Conservation (phyloP, 495 filamentous ascomycete genomes). For the Zalerion maritima region DNA sequence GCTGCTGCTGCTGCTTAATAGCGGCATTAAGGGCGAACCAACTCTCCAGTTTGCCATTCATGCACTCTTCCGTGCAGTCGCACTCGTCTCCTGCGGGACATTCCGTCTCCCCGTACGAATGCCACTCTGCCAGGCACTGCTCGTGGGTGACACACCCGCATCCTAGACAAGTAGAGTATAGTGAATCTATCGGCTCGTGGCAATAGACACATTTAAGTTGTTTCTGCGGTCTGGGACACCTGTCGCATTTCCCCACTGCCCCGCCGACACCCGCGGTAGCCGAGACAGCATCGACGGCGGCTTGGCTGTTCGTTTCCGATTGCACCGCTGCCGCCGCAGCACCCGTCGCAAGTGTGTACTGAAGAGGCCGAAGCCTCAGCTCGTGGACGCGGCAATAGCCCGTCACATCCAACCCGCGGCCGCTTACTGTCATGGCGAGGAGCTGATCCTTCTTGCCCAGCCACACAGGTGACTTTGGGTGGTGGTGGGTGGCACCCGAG, state of each 20-base stretch:
- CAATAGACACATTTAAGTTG: conserved; percentile 46
- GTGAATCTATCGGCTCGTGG: conserved; percentile 37
- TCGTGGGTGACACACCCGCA: conserved; percentile 50
- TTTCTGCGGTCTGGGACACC: conserved; percentile 34
- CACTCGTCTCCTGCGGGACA: conserved; percentile 36
- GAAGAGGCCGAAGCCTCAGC: conserved; percentile 34
- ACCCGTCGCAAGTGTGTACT: conserved; percentile 21
- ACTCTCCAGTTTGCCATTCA: conserved; percentile 23
- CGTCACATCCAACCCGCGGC: conserved; percentile 40
- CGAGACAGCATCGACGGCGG: too few relatives aligned
- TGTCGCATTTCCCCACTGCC: conserved; percentile 39
- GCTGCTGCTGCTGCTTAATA: conserved; percentile 6
- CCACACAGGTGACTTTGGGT: conserved; percentile 28
- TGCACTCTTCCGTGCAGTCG: conserved; percentile 27
- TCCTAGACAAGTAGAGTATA: conserved; percentile 42
- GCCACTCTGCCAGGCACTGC: conserved; percentile 35
- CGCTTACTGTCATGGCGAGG: conserved; percentile 21
- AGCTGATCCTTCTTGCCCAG: conserved; percentile 31
- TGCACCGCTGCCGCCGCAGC: too few relatives aligned
- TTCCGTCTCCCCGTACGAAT: conserved; percentile 29
- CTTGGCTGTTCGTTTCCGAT: too few relatives aligned
- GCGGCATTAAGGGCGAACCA: conserved; percentile 25
- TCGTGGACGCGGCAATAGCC: conserved; percentile 46
- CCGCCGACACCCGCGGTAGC: too few relatives aligned
- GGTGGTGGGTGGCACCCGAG: conserved; percentile 3